Conservation (phyloP, 1,284 basidiomycete genomes). For the Sporisorium graminicola region DNA sequence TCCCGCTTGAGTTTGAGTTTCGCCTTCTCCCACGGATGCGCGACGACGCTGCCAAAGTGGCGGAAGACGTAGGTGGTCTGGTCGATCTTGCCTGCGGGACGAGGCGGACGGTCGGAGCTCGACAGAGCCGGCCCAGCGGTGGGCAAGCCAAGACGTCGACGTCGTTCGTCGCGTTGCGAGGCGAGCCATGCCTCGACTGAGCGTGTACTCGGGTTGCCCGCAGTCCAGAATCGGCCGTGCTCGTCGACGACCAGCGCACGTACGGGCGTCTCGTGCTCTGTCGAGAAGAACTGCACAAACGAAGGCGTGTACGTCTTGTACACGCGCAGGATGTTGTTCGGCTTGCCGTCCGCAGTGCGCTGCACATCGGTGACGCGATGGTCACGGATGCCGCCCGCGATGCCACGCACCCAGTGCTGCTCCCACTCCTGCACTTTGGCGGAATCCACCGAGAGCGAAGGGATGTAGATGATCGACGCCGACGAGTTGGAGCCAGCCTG, state of each 20-base stretch:
- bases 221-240: slow-evolving; percentile 53
- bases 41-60: slow-evolving; percentile 37
- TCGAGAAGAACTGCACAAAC: slow-evolving; percentile 49
- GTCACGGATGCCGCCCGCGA: slow-evolving; percentile 32
- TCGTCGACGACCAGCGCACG: slow-evolving; percentile 44
- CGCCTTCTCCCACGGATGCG: slow-evolving; percentile 51
- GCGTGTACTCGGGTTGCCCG: slow-evolving; percentile 31
- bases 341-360: slow-evolving; percentile 8
- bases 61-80: slow-evolving; percentile 52
- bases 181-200: slow-evolving; percentile 42
- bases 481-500: slow-evolving; percentile 47
- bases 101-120: slow-evolving; percentile 25
- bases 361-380: slow-evolving; percentile 14
- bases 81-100: slow-evolving; percentile 43
- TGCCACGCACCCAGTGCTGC: slow-evolving; percentile 58
- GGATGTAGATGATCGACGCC: slow-evolving; percentile 29
- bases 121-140: slow-evolving; percentile 1
- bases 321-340: slow-evolving; percentile 18
- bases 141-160: slow-evolving; percentile 26
- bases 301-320: slow-evolving; percentile 54
- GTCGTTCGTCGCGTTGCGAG: slow-evolving; percentile 27
- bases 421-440: slow-evolving; percentile 51
- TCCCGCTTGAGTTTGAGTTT: slow-evolving; percentile 40
- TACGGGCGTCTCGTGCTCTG: slow-evolving; percentile 25
- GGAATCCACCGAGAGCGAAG: slow-evolving; percentile 12